Conservation (phyloP, 1,284 basidiomycete genomes). For the Cryptococcus sp. region DNA sequence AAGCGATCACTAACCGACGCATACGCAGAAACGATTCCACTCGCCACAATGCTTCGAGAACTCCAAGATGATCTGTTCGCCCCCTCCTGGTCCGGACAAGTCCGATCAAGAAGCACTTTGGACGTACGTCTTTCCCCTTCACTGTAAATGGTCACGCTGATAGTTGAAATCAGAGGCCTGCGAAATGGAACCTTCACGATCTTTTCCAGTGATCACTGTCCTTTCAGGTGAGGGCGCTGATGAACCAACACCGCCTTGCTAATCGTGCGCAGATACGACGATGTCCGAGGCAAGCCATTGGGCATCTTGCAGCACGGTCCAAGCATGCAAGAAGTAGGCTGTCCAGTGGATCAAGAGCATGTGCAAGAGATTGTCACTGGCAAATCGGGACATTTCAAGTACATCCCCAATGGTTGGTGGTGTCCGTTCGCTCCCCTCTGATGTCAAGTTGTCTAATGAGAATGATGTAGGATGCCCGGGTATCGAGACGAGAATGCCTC, state of each 20-base stretch:
- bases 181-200: slow-evolving; percentile 27
- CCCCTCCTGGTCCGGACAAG: slow-evolving; percentile 11
- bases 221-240: slow-evolving; percentile 17
- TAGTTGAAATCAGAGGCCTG: slow-evolving; percentile 12
- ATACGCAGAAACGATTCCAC: slow-evolving; percentile 15
- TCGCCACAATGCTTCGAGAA: slow-evolving; percentile 20
- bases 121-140: slow-evolving; percentile 1
- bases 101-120: slow-evolving; percentile 14
- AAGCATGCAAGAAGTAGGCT: slow-evolving; percentile 1
- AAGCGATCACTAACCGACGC: not conserved
- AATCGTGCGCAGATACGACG: slow-evolving; percentile 1
- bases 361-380: not conserved
- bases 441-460: not conserved
- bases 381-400: slow-evolving; percentile 18
- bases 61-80: slow-evolving; percentile 20
- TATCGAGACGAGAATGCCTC: slow-evolving; percentile 20
- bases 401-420: slow-evolving; percentile 21
- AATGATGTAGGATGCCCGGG: slow-evolving; percentile 9
- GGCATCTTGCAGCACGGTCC: slow-evolving; percentile 11
- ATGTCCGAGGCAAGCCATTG: slow-evolving; percentile 11
- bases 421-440: not conserved
- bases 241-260: slow-evolving; percentile 1
- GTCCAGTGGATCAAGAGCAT: not conserved
- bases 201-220: slow-evolving; percentile 25
- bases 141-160: not conserved